These are phyloP conservation scores for Xylaria polymorpha DNA, from an alignment of 2,329 filamentous ascomycete species.

Conservation along the genomic window DNA sequence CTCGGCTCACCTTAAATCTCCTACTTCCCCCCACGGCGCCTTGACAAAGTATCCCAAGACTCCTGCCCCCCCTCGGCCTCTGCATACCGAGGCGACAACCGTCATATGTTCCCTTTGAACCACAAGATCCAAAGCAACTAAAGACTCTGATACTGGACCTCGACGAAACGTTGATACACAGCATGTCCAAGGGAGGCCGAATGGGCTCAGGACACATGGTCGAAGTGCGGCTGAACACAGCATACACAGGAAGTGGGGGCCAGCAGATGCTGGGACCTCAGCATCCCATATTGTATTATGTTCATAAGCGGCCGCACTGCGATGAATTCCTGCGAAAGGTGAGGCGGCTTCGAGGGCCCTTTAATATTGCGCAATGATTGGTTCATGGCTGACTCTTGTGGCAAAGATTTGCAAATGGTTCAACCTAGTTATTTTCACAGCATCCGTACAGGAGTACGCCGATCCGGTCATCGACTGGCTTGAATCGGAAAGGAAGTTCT, in stretches of 20 bases:
- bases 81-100: conserved; percentile 90
- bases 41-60: conserved; percentile 92
- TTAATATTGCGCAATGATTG: conserved; percentile 6
- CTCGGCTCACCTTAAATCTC: conserved; percentile 89
- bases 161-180: conserved; percentile 97
- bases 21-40: conserved; percentile 81
- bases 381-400: conserved; percentile 40
- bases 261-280: conserved; percentile 79
- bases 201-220: conserved; percentile 99
- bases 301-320: conserved; percentile 96
- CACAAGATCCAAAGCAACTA: conserved; percentile 69
- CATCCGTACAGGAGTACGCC: conserved; percentile 97
- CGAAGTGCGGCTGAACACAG: conserved; percentile 88
- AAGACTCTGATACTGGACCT: conserved; percentile 97
- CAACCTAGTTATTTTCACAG: conserved; percentile 95
- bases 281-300: conserved; percentile 97
- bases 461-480: conserved; percentile 99
- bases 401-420: conserved; percentile 92
- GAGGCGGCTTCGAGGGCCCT: conserved; percentile 46
- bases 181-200: conserved; percentile 93
- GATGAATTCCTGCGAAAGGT: conserved; percentile 94
- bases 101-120: conserved; percentile 78
- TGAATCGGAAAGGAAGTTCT: conserved; percentile 96
- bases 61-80: conserved; percentile 86
- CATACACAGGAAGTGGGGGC: conserved; percentile 73